Conservation (phyloP, 352 stramenopile genomes). For the Pythium dissimile region DNA sequence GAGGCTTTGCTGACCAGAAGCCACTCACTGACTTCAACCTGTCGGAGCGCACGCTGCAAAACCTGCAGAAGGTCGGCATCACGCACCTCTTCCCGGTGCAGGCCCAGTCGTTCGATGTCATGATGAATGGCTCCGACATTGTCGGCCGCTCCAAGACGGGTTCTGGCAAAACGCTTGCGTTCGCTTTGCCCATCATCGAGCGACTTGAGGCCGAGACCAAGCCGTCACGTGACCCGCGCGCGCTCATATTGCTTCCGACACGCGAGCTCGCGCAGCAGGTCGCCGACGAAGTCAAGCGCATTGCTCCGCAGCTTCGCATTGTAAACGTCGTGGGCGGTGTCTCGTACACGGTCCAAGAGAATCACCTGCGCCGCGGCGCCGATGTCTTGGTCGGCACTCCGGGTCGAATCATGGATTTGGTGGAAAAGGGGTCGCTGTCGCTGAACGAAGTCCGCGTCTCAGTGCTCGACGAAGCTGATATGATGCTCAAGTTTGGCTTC, state of each 20-base stretch:
- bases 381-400: slow-evolving; percentile 96
- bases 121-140: slow-evolving; percentile 81
- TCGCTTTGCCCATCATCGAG: slow-evolving; percentile 84
- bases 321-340: slow-evolving; percentile 93
- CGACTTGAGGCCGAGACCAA: slow-evolving; percentile 47
- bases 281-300: slow-evolving; percentile 84
- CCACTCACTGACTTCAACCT: slow-evolving; percentile 62
- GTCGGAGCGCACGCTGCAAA: slow-evolving; percentile 48
- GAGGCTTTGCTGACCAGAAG: slow-evolving; percentile 74
- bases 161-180: slow-evolving; percentile 97
- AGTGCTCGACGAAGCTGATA: slow-evolving; percentile 96
- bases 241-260: slow-evolving; percentile 95
- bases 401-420: slow-evolving; percentile 95
- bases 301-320: slow-evolving; percentile 87
- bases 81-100: slow-evolving; percentile 85
- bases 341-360: slow-evolving; percentile 92
- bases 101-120: slow-evolving; percentile 75
- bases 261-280: slow-evolving; percentile 98
- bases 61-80: slow-evolving; percentile 60
- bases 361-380: slow-evolving; percentile 83
- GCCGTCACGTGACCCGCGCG: slow-evolving; percentile 60
- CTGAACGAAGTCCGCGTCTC: slow-evolving; percentile 88
- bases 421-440: slow-evolving; percentile 91
- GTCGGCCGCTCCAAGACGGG: slow-evolving; percentile 89
- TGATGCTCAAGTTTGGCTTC: slow-evolving; percentile 99